A percentile compares a stretch with the other conserved stretches of the same genome.
These are phyloP conservation scores for Decorospora gaudefroyi DNA, from an alignment of 2,329 filamentous ascomycete species.

Conservation along the genomic window DNA sequence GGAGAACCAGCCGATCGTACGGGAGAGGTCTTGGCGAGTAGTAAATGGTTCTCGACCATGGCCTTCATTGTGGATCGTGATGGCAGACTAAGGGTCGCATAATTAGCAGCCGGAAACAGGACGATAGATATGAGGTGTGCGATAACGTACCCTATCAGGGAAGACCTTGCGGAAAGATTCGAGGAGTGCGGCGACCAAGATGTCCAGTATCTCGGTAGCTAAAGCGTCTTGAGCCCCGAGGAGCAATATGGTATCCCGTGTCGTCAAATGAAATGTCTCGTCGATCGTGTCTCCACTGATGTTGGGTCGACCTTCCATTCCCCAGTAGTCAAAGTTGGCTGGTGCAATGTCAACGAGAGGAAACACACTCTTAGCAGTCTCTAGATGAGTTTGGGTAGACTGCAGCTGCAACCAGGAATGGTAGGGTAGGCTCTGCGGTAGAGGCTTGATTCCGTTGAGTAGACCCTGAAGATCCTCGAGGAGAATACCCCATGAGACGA, in stretches of 20 bases:
- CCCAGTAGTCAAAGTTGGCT: constrained; percentile 47
- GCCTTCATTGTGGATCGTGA: constrained; percentile 55
- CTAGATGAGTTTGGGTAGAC: constrained; percentile 31
- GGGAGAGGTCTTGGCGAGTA: constrained; percentile 53
- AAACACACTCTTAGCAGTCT: constrained; percentile 32
- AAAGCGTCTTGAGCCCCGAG: constrained; percentile 42
- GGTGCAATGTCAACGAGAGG: constrained; percentile 33
- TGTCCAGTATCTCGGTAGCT: constrained; percentile 45
- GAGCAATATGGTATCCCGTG: constrained; percentile 41
- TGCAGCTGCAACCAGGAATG: constrained; percentile 47
- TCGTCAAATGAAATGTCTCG: constrained; percentile 38
- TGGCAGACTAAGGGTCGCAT: constrained; percentile 33
- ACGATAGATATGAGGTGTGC: too few species aligned
- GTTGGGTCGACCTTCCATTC: constrained; percentile 41
- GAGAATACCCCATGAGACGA: constrained; percentile 50
- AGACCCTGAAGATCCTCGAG: constrained; percentile 46
- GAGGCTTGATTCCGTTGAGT: constrained; percentile 31
- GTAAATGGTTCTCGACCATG: constrained; percentile 56
- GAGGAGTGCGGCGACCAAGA: constrained; percentile 43
- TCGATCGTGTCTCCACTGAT: constrained; percentile 41
- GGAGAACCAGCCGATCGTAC: constrained; percentile 59
- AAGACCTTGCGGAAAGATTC: constrained; percentile 54
- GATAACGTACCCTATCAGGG: constrained; percentile 36
- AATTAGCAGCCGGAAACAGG: too few species aligned
- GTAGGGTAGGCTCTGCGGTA: constrained; percentile 43